Percentiles rank a stretch among this genome's conserved stretches.
These are phyloP conservation scores for Beauveria brongniartii DNA, from an alignment of 2,329 filamentous ascomycete species.

Conservation along the genomic window DNA sequence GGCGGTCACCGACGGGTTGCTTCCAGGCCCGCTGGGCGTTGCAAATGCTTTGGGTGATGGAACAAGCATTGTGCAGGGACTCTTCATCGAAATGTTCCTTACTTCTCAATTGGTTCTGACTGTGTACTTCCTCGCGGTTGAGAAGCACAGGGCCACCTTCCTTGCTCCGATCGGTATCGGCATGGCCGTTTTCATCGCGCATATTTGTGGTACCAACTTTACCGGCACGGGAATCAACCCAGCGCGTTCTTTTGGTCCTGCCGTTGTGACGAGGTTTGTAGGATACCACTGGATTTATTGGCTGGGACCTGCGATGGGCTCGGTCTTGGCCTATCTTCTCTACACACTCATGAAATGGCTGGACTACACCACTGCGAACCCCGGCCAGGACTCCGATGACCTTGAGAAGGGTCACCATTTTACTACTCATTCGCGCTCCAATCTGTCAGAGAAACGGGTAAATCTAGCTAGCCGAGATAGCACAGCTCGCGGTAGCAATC, in stretches of 20 bases:
- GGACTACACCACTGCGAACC: conserved; percentile 43
- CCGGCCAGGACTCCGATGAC: conserved; percentile 37
- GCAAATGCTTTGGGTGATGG: conserved; percentile 46
- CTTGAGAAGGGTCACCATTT: conserved; percentile 15
- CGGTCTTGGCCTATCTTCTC: conserved; percentile 38
- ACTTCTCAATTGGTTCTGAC: conserved; percentile 56
- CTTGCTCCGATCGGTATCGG: conserved; percentile 67
- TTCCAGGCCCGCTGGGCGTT: conserved; percentile 50
- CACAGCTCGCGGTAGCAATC: too few species aligned
- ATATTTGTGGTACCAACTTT: conserved; percentile 37
- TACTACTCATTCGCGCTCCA: too few species aligned
- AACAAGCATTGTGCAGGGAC: conserved; percentile 45
- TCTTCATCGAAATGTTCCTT: conserved; percentile 61
- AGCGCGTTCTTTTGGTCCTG: conserved; percentile 42
- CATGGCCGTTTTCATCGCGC: conserved; percentile 56
- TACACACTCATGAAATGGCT: conserved; percentile 44
- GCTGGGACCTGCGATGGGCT: conserved; percentile 43
- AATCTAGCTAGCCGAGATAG: too few species aligned
- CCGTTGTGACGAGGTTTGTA: conserved; percentile 34
- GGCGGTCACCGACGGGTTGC: conserved; percentile 46
- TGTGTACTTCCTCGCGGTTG: conserved; percentile 61
- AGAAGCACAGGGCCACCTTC: conserved; percentile 66
- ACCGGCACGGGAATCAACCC: conserved; percentile 44
- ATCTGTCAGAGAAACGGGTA: too few species aligned
- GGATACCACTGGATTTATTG: conserved; percentile 48